Evolutionary conservation across 2,329 filamentous ascomycete species (phyloP).

Genomic region (Xylariaceae sp.): DNA sequence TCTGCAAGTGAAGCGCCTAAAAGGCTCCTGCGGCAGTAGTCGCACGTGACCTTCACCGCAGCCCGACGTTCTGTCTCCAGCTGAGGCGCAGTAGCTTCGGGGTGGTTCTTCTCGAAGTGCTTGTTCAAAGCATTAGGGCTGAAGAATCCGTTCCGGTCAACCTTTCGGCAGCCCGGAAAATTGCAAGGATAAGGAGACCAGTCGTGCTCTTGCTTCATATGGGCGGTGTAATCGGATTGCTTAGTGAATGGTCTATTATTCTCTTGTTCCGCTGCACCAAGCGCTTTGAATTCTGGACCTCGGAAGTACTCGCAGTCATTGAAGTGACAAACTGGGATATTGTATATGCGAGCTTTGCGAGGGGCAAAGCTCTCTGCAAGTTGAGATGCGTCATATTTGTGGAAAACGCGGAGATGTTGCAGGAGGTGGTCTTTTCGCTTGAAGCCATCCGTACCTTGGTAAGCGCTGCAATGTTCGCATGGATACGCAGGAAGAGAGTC

Average conservation of each 20-base stretch:
- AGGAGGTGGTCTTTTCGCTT: constrained; percentile 22
- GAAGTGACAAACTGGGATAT: constrained; percentile 14
- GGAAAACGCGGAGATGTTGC: constrained; percentile 16
- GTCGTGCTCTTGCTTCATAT: constrained; percentile 25
- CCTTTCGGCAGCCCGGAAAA: constrained; percentile 12
- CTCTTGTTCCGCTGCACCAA: not conserved
- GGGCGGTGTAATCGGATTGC: constrained; percentile 20
- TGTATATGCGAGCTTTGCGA: not conserved
- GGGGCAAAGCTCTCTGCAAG: constrained; percentile 3
- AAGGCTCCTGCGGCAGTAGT: not conserved
- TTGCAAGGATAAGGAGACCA: constrained; percentile 25
- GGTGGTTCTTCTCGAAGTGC: constrained; percentile 17
- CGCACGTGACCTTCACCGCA: not conserved
- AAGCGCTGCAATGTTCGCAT: constrained; percentile 14
- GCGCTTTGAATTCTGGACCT: not conserved
- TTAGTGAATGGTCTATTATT: constrained; percentile 18
- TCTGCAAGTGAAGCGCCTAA: not conserved
- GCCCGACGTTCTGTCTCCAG: not conserved
- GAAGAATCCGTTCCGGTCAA: constrained; percentile 18
- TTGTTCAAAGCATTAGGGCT: not conserved
- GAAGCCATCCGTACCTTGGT: constrained; percentile 20
- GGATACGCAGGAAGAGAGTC: not conserved
- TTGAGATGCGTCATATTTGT: not conserved
- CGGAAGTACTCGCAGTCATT: constrained; percentile 19
- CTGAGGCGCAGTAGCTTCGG: not conserved